phyloP scores from a whole-genome alignment of 495 filamentous ascomycete genomes.

The Baudoinia panamericana region DNA sequence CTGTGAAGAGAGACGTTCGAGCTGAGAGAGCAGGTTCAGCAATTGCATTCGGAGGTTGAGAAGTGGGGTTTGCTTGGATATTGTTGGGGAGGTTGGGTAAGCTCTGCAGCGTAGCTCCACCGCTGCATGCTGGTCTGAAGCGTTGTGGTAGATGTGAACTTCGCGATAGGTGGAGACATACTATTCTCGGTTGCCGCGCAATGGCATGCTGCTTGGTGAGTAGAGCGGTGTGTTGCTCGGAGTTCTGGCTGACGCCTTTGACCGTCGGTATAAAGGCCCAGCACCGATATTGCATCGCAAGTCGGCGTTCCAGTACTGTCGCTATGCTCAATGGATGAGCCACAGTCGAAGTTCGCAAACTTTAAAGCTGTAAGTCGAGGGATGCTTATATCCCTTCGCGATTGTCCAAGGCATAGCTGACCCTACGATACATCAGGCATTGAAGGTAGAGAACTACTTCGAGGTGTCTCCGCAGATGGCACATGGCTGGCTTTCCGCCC shows the following conservation, averaged over 20 bases:
- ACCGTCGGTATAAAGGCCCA: not conserved
- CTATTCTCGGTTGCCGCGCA: not conserved
- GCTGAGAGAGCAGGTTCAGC: not conserved
- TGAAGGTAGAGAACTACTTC: slow-evolving; percentile 3
- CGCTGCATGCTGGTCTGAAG: not conserved
- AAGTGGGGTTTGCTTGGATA: slow-evolving; percentile 7
- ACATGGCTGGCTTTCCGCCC: slow-evolving; percentile 7
- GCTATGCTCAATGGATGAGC: slow-evolving; percentile 11
- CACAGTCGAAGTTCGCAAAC: not conserved
- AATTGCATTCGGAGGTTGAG: not conserved
- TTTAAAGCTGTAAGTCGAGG: too few species aligned
- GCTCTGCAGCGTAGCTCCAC: not conserved
- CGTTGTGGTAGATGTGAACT: not conserved
- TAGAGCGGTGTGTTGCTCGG: not conserved
- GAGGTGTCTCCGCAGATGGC: slow-evolving; percentile 1
- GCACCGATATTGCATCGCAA: not conserved
- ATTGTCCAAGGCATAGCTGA: too few species aligned
- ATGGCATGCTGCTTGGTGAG: not conserved
- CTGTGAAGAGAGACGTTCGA: not conserved
- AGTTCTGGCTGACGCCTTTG: not conserved
- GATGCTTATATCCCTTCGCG: too few species aligned
- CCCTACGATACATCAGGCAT: too few species aligned
- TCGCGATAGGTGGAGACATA: not conserved
- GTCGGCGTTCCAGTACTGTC: slow-evolving; percentile 2
- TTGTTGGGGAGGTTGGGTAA: slow-evolving; percentile 9